These are phyloP conservation scores for Gentiana straminea DNA, from an alignment of 257 asterid genomes.

Conservation along the genomic window DNA sequence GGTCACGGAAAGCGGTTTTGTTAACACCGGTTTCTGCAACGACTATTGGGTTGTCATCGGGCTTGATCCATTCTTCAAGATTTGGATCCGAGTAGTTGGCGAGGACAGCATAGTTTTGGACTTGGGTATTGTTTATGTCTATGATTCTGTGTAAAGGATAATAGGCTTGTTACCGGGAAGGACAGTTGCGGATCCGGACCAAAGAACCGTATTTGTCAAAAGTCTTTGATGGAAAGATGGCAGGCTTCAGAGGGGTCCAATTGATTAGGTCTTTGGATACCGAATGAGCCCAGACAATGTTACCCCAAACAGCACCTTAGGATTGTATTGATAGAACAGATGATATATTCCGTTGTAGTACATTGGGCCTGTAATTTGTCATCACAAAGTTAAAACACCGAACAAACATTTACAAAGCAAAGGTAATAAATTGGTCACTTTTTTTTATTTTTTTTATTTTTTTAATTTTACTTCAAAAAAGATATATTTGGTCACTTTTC, in stretches of 20 bases:
- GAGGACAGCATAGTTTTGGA: conserved; percentile 71
- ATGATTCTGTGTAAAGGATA: conserved; percentile 63
- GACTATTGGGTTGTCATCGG: conserved; percentile 63
- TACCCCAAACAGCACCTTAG: conserved; percentile 66
- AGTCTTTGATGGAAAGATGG: conserved; percentile 49
- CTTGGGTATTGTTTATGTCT: conserved; percentile 38
- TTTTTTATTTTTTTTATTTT: too few relatives aligned
- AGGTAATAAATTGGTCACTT: background rate
- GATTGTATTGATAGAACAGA: conserved; percentile 70
- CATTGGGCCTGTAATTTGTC: conserved; percentile 45
- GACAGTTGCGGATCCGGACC: conserved; percentile 80
- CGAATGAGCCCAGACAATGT: conserved; percentile 76
- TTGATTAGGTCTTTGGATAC: conserved; percentile 56
- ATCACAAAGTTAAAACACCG: background rate
- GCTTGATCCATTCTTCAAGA: conserved; percentile 54
- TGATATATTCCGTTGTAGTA: conserved; percentile 63
- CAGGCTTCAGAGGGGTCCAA: conserved; percentile 38
- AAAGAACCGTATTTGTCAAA: conserved; percentile 57
- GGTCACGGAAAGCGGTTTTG: conserved; percentile 61
- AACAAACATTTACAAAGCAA: background rate
- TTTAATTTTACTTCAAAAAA: too few relatives aligned
- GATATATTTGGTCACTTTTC: too few relatives aligned
- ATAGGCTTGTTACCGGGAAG: conserved; percentile 58
- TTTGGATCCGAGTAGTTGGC: conserved; percentile 55
- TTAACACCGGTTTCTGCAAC: conserved; percentile 25